Evolutionary conservation across 2,329 filamentous ascomycete species (phyloP), one percentile per base, ranked within the genome.

Genomic region (Penicillium psychrosexuale): DNA sequence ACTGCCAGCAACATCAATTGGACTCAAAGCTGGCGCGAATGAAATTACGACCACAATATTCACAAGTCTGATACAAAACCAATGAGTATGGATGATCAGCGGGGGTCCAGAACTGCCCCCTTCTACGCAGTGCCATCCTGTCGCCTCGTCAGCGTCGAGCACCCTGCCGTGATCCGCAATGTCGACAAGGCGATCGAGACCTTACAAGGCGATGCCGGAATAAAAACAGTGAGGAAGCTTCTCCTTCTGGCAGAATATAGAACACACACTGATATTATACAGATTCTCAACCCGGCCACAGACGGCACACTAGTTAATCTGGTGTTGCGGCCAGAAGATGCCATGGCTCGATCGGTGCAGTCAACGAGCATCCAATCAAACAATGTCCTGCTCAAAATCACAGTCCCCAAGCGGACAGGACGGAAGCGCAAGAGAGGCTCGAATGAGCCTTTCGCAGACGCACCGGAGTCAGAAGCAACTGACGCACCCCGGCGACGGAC

Each of bases 351-450:
- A 63, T 89, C 90, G 8, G 78, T 96, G 57, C 79, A 88, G 62
- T 96, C 93, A 8, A 86, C 87, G 39, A 89, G 87, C 67, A 83
- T 87, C 31, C 76, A 83, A 19, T 89, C 90, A 9, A 90, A 91
- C 68, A 96, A 97, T 67, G 77, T 97, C 19, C 80, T 97, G 19
- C 79, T 99, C 50, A 92, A 91, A 70, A 81, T 99, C 52, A 91
- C 88, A 0, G 84, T 97, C 1, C 93, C 94, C 0, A 94, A 87
- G 71, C 81, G 90, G 53, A 97, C 91, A 2, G 92, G 92, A 3
- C 84, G 91, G 57, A 96, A 89, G 73, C 84, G 92, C 55, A 96
- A 92, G 75, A 81, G 87, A 63, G 91, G 90, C n/a, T 85, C 84
- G 5, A 71, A 86, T 52, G 87, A 80, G 5, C 85, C 87, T 0